Base-by-base conservation (phyloP, 164 flowering plant species). In the Santalum album region DNA sequence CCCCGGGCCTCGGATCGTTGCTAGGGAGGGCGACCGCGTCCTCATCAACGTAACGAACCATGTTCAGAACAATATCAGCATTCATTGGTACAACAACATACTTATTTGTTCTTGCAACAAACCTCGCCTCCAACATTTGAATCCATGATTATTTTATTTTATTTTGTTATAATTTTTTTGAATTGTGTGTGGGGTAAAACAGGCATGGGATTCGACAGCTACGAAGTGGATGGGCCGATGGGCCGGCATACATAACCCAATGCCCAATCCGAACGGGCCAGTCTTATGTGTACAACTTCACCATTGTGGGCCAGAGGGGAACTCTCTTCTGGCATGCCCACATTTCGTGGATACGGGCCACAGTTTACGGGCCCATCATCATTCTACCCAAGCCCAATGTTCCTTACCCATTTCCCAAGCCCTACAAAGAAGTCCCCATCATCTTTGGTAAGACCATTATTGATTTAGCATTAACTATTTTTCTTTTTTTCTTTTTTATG, bases 261-360 rank as follows among this genome's bases (percentile, higher is more conserved):
- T 78, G 83, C 54, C 83, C 81, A 12, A 78, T 79, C 42, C 83
- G 67, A 40, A 74, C 71, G 1, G 69, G 65, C 21, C 81, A 72
- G 44, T 57, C 53, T 34, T 76, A 67, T 51, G 75, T 72, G 9
- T 76, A 79, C 62, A 79, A 79, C 62, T 79, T 71, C 77, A 76
- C 81, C 38, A 64, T 74, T 53, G 53, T 38, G 19, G 80, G 80
- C 2, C 83, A 76, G 25, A 68, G 78, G 51, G 81, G 83, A 11
- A 76, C 83, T 7, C 73, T 74, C 2, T 69, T 65, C 40, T 78
- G 71, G 69, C 83, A 76, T 51, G 83, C 80, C 17, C 83, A 78
- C 44, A 22, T 72, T 26, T 64, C 79, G 3, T 79, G 83, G 81
- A 65, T 79, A 0, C 58, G 79, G 50, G 64, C 76, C 4, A 72